Percentiles rank a stretch among this genome's conserved stretches.
Conservation (phyloP, 176 grass and related monocot species). For the Carex pumila region DNA sequence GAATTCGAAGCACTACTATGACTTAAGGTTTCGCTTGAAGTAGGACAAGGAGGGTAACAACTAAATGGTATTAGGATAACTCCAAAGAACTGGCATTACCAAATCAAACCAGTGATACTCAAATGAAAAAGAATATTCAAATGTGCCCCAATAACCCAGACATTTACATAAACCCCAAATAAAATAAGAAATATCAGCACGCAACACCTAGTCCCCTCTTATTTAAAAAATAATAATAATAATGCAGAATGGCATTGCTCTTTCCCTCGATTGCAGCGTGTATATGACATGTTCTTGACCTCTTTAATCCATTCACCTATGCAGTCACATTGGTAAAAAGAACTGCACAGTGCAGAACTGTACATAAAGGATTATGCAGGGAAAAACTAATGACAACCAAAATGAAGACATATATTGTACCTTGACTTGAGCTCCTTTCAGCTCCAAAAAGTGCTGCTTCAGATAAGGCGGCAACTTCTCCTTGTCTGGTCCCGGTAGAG, state of each 20-base stretch:
- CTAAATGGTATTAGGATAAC: neutral
- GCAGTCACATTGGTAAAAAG: neutral
- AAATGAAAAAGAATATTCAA: neutral
- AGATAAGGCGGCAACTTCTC: conserved; percentile 65
- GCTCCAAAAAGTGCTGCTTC: conserved; percentile 79
- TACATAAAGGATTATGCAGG: neutral
- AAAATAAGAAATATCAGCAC: neutral
- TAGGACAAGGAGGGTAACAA: neutral
- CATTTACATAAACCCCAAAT: neutral
- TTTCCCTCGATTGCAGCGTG: neutral
- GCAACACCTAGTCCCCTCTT: neutral
- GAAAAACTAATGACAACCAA: neutral
- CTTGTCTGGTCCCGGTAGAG: conserved; percentile 75
- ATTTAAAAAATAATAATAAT: neutral
- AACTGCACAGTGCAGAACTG: neutral
- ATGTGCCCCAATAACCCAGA: neutral
- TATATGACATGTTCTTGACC: neutral
- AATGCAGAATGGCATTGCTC: neutral
- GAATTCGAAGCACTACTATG: neutral
- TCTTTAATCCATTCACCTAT: neutral
- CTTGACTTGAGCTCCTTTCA: conserved; percentile 98
- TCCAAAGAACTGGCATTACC: neutral
- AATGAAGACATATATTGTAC: conserved; percentile 22
- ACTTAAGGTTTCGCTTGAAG: neutral
- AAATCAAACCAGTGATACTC: neutral